A percentile compares a stretch with the other conserved stretches of the same genome.
Conservation (phyloP, 2,329 filamentous ascomycete genomes). For the Passalora sequoiae region DNA sequence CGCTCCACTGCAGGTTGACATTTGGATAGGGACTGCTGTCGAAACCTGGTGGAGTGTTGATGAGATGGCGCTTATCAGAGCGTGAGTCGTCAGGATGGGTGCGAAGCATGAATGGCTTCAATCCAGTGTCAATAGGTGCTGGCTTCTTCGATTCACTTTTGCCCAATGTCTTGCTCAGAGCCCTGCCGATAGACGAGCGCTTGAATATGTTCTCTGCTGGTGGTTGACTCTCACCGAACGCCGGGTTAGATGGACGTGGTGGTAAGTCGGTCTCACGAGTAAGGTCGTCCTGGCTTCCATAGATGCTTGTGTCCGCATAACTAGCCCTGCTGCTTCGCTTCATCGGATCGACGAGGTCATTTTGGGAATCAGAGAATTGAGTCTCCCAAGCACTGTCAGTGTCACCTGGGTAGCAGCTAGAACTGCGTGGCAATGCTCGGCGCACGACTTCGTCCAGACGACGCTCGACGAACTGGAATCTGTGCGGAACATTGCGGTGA, state of each 20-base stretch:
- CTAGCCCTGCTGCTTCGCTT: constrained; percentile 16
- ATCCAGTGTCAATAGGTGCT: neutral
- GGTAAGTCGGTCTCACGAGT: constrained; percentile 1
- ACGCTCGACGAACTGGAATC: constrained; percentile 2
- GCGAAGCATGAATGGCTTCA: neutral
- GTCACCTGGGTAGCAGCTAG: constrained; percentile 1
- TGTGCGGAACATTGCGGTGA: neutral
- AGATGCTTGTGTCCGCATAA: constrained; percentile 26
- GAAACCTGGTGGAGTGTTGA: constrained; percentile 1
- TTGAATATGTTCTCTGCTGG: neutral
- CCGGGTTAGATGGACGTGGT: neutral
- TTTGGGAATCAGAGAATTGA: constrained; percentile 10
- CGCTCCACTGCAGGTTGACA: constrained; percentile 13
- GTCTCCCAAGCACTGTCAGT: constrained; percentile 13
- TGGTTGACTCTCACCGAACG: neutral
- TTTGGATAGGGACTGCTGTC: constrained; percentile 2
- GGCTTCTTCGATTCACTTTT: neutral
- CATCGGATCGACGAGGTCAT: constrained; percentile 2
- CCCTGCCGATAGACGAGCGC: neutral
- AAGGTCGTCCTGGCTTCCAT: constrained; percentile 12
- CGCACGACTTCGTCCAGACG: neutral
- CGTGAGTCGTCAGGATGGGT: constrained; percentile 6
- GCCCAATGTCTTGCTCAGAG: neutral
- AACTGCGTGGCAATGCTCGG: neutral
- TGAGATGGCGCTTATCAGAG: constrained; percentile 10